Percentiles rank a stretch among this genome's conserved stretches.
These are phyloP conservation scores for Dispira simplex DNA, from an alignment of 192 early-diverging fungal species.

Conservation along the genomic window DNA sequence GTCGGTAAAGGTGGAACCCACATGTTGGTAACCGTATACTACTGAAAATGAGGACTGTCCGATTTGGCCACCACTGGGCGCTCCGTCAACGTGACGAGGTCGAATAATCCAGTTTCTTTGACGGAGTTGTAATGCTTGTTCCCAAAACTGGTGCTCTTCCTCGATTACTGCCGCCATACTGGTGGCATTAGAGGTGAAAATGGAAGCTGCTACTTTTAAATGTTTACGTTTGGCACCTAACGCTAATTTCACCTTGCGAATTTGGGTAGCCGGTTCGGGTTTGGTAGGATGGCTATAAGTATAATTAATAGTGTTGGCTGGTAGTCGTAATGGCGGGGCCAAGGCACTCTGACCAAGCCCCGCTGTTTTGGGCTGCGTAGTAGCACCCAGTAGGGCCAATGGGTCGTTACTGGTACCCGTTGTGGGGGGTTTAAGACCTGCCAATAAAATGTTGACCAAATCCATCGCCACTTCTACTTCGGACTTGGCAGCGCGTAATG, in stretches of 20 bases:
- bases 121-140: not conserved
- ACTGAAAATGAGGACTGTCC: not conserved
- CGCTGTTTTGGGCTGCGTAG: not conserved
- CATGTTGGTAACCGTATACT: constrained; percentile 1
- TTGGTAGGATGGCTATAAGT: not conserved
- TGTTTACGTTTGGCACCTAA: constrained; percentile 6
- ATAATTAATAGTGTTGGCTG: constrained; percentile 2
- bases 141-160: constrained; percentile 3
- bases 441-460: constrained; percentile 4
- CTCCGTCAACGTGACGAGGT: not conserved
- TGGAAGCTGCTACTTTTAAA: not conserved
- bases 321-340: not conserved
- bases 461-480: constrained; percentile 7
- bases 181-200: not conserved
- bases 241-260: constrained; percentile 1
- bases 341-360: not conserved
- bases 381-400: not conserved
- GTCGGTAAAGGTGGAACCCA: not conserved
- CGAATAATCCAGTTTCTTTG: constrained; percentile 9
- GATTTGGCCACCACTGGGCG: not conserved
- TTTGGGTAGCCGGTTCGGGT: not conserved
- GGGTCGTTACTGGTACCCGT: not conserved
- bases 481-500: not conserved
- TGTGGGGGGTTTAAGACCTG: not conserved
- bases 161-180: not conserved